Base-by-base conservation (phyloP, 352 stramenopile species). In the Albugo candida region DNA sequence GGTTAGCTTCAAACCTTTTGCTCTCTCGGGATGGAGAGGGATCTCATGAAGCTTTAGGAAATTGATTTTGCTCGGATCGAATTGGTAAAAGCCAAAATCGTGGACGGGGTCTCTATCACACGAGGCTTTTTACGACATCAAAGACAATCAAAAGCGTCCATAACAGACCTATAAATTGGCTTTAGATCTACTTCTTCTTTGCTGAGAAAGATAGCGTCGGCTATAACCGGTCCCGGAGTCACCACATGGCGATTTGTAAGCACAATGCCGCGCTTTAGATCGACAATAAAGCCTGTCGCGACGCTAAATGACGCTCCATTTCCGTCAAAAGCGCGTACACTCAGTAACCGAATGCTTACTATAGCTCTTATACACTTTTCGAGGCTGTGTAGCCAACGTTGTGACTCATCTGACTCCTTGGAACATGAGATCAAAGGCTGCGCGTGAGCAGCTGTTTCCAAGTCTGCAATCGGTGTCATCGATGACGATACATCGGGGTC, bases 201-300 rank as follows among this genome's bases (percentile, higher is more conserved):
- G 58, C 93, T 96, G 35, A 92, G 64, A 52, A 96, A 95, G 47
- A 93, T 87, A n/a, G 81, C 82, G 48, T 96, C 82, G 14, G 81
- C 80, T 14, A 86, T 67, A 2, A 92, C 72, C 0, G 85, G 85
- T 1, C 82, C 83, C 19, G 77, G 74, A 13, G 80, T 93, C 37
- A 95, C 74, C 17, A 96, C 85, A 62, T 96, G 85, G 46, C 85
- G 80, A 55, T 96, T 96, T 16, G 83, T 96, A 40, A 96, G 61
- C 52, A 96, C 83, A 41, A 96, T 60, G 5, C 85, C 83, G 11
- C 75, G 67, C 52, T 70, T 58, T 55, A 82, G 70, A 60, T 95
- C 83, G 43, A 96, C 85, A 4, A 96, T 78, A 46, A 96, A 96
- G 18, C 85, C 85, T 13, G 83, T 95, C 16, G 85, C 85, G 20